Percentiles rank a stretch among this genome's conserved stretches.
These are phyloP conservation scores for Colletotrichum tropicale DNA, from an alignment of 2,329 filamentous ascomycete genomes.

Conservation along the genomic window DNA sequence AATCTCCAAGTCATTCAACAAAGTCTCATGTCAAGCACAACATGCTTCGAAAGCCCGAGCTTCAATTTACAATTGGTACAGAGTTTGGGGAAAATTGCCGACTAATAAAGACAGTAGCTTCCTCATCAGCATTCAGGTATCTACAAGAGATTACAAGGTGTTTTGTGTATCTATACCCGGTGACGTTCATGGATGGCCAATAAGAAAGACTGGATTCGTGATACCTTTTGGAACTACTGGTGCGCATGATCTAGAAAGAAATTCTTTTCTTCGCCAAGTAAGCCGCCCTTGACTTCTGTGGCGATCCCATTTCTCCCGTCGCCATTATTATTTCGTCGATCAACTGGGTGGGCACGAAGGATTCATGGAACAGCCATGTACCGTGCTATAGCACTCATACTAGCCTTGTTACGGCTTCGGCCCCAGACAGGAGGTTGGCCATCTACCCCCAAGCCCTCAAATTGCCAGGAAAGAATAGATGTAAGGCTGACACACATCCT, in stretches of 20 bases:
- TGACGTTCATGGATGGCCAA: neutral
- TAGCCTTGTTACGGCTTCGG: neutral
- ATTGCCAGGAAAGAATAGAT: neutral
- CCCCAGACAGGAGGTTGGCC: neutral
- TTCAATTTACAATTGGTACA: neutral
- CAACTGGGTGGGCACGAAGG: neutral
- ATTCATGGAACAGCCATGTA: neutral
- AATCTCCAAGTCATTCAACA: neutral
- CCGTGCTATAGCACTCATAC: neutral
- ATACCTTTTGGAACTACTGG: neutral
- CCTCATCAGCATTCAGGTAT: neutral
- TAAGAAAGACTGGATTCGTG: neutral
- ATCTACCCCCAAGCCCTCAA: neutral
- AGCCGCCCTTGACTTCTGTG: neutral
- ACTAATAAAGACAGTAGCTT: neutral
- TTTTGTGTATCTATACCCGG: neutral
- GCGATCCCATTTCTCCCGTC: neutral
- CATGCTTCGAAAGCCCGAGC: neutral
- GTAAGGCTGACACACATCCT: neutral
- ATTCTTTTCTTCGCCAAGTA: neutral
- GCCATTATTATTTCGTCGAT: neutral
- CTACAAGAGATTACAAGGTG: neutral
- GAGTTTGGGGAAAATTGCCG: neutral
- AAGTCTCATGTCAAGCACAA: neutral
- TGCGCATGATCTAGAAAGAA: neutral